These are phyloP conservation scores for Rubroshorea leprosula DNA, from an alignment of 345 rosid genomes.

Conservation along the genomic window DNA sequence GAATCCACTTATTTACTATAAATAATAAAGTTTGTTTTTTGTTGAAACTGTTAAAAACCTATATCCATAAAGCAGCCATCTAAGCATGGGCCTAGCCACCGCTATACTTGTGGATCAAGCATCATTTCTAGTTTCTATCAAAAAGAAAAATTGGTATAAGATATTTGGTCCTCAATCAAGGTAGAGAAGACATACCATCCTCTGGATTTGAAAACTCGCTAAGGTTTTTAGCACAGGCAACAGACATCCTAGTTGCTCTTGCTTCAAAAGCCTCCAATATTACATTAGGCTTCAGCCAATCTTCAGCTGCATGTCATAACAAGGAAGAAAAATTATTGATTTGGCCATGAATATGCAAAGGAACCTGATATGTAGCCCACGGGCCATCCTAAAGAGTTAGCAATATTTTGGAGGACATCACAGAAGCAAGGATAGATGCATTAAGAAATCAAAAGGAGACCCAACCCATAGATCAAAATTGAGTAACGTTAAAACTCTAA, in stretches of 20 bases:
- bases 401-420: conserved; percentile 1
- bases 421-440: no score
- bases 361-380: not conserved
- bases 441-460: no score
- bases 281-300: conserved; percentile 74
- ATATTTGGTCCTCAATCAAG: conserved; percentile 4
- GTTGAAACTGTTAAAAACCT: not conserved
- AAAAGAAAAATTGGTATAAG: not conserved
- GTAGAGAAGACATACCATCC: conserved; percentile 49
- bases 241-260: conserved; percentile 79
- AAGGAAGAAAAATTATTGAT: not conserved
- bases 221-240: conserved; percentile 66
- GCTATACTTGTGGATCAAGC: no score
- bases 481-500: no score
- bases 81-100: no score
- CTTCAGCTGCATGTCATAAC: conserved; percentile 55
- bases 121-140: no score
- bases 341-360: not conserved
- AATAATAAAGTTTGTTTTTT: not conserved
- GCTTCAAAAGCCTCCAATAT: conserved; percentile 91
- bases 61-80: no score
- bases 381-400: not conserved
- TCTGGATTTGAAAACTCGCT: conserved; percentile 66
- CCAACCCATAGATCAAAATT: no score
- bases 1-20: not conserved